Evolutionary conservation across 345 rosid genomes (phyloP).

Genomic region (Sisymbrium altissimum): DNA sequence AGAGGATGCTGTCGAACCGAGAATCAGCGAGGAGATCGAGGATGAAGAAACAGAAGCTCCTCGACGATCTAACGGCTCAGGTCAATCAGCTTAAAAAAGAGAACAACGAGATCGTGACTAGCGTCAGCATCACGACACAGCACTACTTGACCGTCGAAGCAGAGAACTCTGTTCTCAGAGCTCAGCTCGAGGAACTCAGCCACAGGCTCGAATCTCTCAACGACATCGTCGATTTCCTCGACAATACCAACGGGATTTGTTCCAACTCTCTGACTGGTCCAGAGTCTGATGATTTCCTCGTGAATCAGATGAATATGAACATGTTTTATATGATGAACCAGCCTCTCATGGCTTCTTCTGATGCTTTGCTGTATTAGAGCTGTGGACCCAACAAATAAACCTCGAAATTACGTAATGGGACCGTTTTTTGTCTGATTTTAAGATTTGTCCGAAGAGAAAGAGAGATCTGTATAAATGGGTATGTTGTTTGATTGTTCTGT

Average conservation of each 20-base stretch:
- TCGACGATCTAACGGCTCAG: constrained; percentile 73
- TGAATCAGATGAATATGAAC: constrained; percentile 42
- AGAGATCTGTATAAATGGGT: not conserved
- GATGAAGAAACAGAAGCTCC: constrained; percentile 86
- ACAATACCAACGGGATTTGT: constrained; percentile 18
- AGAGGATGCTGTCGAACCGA: constrained; percentile 87
- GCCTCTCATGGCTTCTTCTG: constrained; percentile 67
- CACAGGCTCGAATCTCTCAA: constrained; percentile 67
- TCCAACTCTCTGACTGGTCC: constrained; percentile 22
- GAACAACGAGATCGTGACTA: constrained; percentile 54
- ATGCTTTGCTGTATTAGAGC: constrained; percentile 46
- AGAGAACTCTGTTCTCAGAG: constrained; percentile 73
- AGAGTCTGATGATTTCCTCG: constrained; percentile 36
- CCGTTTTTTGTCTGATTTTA: constrained; percentile 10
- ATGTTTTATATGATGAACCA: constrained; percentile 53
- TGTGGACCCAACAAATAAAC: constrained; percentile 3
- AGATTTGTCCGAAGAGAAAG: constrained; percentile 6
- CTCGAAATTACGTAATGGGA: constrained; percentile 16
- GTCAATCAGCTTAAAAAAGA: constrained; percentile 50
- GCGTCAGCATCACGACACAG: constrained; percentile 54
- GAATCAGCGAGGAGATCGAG: constrained; percentile 96
- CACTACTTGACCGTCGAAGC: constrained; percentile 58
- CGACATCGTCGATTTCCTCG: constrained; percentile 53
- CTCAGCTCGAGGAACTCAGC: constrained; percentile 65
- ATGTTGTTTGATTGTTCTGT: constrained; percentile 14